Conservation (phyloP, 1,139 yeast species). For the Pichia sp. region DNA sequence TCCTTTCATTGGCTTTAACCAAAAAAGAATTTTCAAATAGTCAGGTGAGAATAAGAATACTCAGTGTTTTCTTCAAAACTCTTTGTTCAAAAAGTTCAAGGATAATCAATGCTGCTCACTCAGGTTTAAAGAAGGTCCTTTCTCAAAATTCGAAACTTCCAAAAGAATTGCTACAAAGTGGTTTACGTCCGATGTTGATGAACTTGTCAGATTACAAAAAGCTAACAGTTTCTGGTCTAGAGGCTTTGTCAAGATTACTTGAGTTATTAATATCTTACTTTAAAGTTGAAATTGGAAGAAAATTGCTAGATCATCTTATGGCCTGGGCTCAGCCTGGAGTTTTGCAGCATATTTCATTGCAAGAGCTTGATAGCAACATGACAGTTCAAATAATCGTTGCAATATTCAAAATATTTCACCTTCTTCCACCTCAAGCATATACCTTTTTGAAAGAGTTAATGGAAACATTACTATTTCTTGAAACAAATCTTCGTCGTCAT, state of each 20-base stretch:
- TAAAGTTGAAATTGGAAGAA: constrained; percentile 94
- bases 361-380: constrained; percentile 72
- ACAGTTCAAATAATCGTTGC: constrained; percentile 86
- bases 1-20: constrained; percentile 78
- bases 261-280: constrained; percentile 88
- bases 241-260: constrained; percentile 81
- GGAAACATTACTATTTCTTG: constrained; percentile 69
- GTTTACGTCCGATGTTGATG: constrained; percentile 91
- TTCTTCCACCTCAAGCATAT: constrained; percentile 87
- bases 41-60: constrained; percentile 76
- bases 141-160: constrained; percentile 88
- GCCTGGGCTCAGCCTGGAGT: constrained; percentile 94
- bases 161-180: constrained; percentile 86
- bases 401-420: constrained; percentile 84
- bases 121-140: constrained; percentile 77
- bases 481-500: constrained; percentile 78
- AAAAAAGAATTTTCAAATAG: constrained; percentile 71
- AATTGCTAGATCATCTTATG: constrained; percentile 84
- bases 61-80: constrained; percentile 93
- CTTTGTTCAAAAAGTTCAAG: constrained; percentile 80
- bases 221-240: constrained; percentile 82
- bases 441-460: constrained; percentile 87
- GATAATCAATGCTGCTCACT: constrained; percentile 89
- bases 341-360: constrained; percentile 64
- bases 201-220: constrained; percentile 90